Base-by-base conservation (phyloP, 306 rosid species). In the Albizia julibrissin region DNA sequence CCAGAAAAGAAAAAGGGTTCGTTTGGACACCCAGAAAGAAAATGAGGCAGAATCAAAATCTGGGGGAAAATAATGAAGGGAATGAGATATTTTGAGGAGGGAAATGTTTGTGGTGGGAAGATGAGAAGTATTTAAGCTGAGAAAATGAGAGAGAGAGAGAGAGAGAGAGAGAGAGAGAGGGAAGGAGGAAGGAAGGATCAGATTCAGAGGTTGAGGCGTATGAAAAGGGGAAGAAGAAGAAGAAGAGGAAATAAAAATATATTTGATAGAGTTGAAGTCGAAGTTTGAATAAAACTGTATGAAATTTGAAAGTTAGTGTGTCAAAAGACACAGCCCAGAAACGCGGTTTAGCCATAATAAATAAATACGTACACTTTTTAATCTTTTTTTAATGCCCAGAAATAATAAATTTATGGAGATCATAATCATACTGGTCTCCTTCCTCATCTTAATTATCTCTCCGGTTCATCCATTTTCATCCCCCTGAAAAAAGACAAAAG, bases 271-370 rank as follows among this genome's bases (percentile, higher is more conserved):
- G 74, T n/a, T n/a, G 49, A 68, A 68, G 44, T 27, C 42, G 18
- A 68, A 86, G 86, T 89, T 89, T 80, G 87, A 77, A 85, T 80
- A 56, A 27, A 73, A 37, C 24, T 1, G 16, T 18, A 70, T n/a
- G 62, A 56, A n/a, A 56, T 7, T 37, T 21, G 22, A 8, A 56
- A 56, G 62, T 56, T 27, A 56, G 59, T 52, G 59, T 52, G 59
- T 52, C 59, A 50, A 84, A 66, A 72, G 64, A 10, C 9, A 27
- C 52, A 54, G 80, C 71, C 83, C 83, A 80, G 81, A 72, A 39
- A 89, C 97, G 90, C 92, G 94, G 87, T 90, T 90, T 87, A 62
- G 50, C 39, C 61, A 31, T 6, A 12, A 61, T 3, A 47, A n/a
- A 58, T 18, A n/a, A 56, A 9, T 67, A 42, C 16, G 34, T 15